These are phyloP conservation scores for Tothia fuscella DNA, from an alignment of 2,329 filamentous ascomycete species.

Conservation along the genomic window DNA sequence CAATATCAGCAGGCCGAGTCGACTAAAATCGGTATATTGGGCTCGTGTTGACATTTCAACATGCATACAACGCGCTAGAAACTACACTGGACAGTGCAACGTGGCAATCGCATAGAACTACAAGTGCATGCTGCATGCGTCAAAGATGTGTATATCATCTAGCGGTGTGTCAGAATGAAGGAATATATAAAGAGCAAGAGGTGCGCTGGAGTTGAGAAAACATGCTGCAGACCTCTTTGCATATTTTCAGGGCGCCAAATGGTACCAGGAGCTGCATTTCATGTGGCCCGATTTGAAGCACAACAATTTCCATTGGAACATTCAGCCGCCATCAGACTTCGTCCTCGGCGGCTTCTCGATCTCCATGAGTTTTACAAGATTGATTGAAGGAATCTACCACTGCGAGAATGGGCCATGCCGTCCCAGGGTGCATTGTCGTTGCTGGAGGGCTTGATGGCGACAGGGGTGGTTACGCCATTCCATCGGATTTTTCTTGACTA, in stretches of 20 bases:
- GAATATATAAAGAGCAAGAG: constrained; percentile 1
- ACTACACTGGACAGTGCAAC: constrained; percentile 4
- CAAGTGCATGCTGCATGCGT: neutral
- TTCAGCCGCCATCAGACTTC: neutral
- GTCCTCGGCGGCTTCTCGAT: neutral
- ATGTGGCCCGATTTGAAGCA: neutral
- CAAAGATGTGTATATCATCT: neutral
- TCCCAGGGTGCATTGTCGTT: constrained; percentile 1
- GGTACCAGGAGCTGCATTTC: neutral
- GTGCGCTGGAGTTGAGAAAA: neutral
- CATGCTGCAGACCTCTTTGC: neutral
- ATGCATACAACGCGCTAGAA: neutral
- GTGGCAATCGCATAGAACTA: constrained; percentile 2
- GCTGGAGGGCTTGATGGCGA: no score
- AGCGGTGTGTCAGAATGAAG: neutral
- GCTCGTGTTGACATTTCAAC: no score
- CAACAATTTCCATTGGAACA: neutral
- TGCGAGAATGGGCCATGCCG: neutral
- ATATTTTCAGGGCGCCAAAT: constrained; percentile 1
- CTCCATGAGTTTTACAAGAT: neutral
- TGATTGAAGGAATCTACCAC: neutral
- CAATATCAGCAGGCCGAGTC: neutral
- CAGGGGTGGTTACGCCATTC: no score
- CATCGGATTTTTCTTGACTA: no score
- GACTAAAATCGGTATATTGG: neutral